Percentiles rank a stretch among this genome's conserved stretches.
Evolutionary conservation across 164 flowering plant genomes (phyloP).

Genomic region (Tetracentron sinense): DNA sequence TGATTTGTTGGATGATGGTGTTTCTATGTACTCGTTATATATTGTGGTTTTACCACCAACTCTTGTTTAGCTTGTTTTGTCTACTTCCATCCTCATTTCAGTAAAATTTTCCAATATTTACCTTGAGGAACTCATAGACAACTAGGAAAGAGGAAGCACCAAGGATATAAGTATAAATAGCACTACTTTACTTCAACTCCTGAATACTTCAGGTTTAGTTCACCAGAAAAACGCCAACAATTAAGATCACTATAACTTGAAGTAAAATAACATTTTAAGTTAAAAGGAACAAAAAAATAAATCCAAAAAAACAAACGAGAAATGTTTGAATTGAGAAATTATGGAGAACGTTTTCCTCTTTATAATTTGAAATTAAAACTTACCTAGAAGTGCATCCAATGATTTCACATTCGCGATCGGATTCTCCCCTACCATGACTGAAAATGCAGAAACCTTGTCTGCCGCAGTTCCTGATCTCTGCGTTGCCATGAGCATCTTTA

Average conservation of each 20-base stretch:
- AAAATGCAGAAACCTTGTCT: constrained; percentile 83
- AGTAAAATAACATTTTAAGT: too few species aligned
- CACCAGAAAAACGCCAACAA: too few species aligned
- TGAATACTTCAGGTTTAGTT: too few species aligned
- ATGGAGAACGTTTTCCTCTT: not conserved
- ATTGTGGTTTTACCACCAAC: not conserved
- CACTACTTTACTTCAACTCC: too few species aligned
- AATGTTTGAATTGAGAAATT: not conserved
- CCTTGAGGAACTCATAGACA: too few species aligned
- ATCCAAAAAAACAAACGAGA: not conserved
- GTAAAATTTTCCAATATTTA: too few species aligned
- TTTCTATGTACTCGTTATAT: not conserved
- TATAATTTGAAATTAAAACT: not conserved
- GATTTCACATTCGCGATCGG: constrained; percentile 81
- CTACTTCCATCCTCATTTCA: too few species aligned
- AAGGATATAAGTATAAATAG: too few species aligned
- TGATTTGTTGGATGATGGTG: not conserved
- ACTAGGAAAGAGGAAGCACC: too few species aligned
- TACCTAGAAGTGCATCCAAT: constrained; percentile 83
- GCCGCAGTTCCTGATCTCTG: constrained; percentile 87
- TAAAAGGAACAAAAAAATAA: too few species aligned
- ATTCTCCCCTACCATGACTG: constrained; percentile 83
- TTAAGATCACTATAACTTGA: not conserved
- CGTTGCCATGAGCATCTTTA: constrained; percentile 71
- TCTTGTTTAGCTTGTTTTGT: not conserved